Base-by-base conservation (phyloP, 208 protist genomes). In the Phytomonas francai region DNA sequence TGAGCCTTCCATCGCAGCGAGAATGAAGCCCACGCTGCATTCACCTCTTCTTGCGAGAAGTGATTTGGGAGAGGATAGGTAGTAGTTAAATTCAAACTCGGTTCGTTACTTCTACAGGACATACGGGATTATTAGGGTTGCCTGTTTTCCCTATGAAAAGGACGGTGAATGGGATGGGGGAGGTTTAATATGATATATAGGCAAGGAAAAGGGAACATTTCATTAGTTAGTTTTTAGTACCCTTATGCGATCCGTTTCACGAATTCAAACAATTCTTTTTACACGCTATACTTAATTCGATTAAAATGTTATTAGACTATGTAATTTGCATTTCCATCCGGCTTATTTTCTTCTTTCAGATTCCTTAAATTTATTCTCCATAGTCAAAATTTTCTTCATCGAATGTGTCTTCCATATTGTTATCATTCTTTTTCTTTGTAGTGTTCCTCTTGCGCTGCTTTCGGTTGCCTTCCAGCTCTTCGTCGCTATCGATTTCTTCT, bases 381-480 rank as follows among this genome's bases (percentile, higher is more conserved):
- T 49, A 66, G 34, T 32, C 49, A 25, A 56, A 63, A 69, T 54
- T 29, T 61, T 33, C 27, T 27, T 54, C 32, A 69, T 33, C 27
- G 27, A 63, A 60, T 5, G 30, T 30, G 31, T 33, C 22, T 6
- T 54, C 28, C 31, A 36, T 31, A 27, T 67, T 25, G 51, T 31
- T n/a, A 51, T 80, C 64, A 57, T 80, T 65, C 34, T 70, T 73
- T 68, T 76, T 77, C 36, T 80, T 76, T 71, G 77, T 83, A 32
- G 76, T 68, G 34, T 67, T 34, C 45, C 19, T 54, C 71, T 85
- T 81, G 22, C 88, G 80, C 71, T 93, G 83, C 58, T 86, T 85
- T 14, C 85, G 83, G 60, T 95, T 95, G 27, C 72, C 84, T 33
- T 81, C 74, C 0, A 92, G 66, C 63, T 95, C 87, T 57, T 90